phyloP scores from a whole-genome alignment of 441 rosid genomes.

The Arabidopsis hybrid region DNA sequence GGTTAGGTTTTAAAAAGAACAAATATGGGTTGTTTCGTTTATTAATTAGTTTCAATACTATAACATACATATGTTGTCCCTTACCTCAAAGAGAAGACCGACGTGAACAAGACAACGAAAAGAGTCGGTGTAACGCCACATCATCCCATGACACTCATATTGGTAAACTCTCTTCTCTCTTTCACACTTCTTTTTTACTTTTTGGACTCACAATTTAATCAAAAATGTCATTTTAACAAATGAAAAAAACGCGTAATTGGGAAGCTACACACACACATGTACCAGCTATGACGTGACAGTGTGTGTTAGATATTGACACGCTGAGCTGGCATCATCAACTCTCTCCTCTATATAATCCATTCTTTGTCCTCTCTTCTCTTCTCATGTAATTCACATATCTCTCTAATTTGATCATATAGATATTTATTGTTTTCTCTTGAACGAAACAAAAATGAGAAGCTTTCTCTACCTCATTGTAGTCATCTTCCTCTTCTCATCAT shows the following conservation, averaged over 20 bases:
- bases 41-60: background rate
- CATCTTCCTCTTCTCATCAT: conserved; percentile 51
- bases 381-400: background rate
- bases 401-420: background rate
- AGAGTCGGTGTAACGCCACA: conserved; percentile 23
- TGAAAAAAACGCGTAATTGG: conserved; percentile 12
- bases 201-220: background rate
- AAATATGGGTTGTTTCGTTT: background rate
- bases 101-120: background rate
- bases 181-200: background rate
- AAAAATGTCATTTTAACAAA: background rate
- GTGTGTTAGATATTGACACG: conserved; percentile 8
- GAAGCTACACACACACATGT: background rate
- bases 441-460: conserved; percentile 45
- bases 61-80: background rate
- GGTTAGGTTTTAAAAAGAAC: background rate
- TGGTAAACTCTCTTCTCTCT: background rate
- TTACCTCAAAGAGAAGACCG: background rate
- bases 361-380: conserved; percentile 3
- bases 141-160: conserved; percentile 2
- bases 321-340: conserved; percentile 27
- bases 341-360: conserved; percentile 4
- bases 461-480: conserved; percentile 47
- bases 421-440: background rate
- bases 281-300: conserved; percentile 24